A percentile compares a stretch with the other conserved stretches of the same genome.
Evolutionary conservation across 371 early-diverging fungal genomes (phyloP).

Genomic region (Nematocida sp.): DNA sequence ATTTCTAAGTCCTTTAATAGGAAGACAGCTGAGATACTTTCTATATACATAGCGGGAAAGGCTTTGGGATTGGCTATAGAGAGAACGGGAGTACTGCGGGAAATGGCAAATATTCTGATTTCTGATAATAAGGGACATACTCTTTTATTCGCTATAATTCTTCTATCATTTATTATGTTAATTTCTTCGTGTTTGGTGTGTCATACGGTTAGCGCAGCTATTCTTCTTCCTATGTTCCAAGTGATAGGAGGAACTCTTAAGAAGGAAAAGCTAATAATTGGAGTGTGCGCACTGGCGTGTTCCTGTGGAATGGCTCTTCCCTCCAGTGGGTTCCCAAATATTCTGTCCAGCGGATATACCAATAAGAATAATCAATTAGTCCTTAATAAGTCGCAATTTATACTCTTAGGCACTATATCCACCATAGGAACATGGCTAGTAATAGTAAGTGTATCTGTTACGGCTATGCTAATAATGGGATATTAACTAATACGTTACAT

Average conservation of each 20-base stretch:
- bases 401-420: conserved; percentile 23
- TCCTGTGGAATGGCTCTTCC: conserved; percentile 54
- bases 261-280: conserved; percentile 20
- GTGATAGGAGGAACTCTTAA: conserved; percentile 20
- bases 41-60: conserved; percentile 40
- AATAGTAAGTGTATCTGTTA: conserved; percentile 26
- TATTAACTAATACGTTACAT: conserved; percentile 17
- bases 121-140: conserved; percentile 1
- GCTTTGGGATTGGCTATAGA: conserved; percentile 44
- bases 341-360: conserved; percentile 17
- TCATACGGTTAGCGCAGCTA: conserved; percentile 45
- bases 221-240: conserved; percentile 46
- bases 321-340: conserved; percentile 50
- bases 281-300: conserved; percentile 25
- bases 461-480: conserved; percentile 18
- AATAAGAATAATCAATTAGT: background rate
- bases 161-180: conserved; percentile 35
- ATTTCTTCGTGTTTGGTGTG: conserved; percentile 42
- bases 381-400: conserved; percentile 7
- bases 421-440: conserved; percentile 31
- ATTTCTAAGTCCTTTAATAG: background rate
- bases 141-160: background rate
- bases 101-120: background rate
- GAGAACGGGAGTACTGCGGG: conserved; percentile 32
- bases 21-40: conserved; percentile 33